A percentile compares a stretch with the other conserved stretches of the same genome.
Evolutionary conservation across 2,329 filamentous ascomycete species (phyloP).

Genomic region (Cordyceps cateniannulata): DNA sequence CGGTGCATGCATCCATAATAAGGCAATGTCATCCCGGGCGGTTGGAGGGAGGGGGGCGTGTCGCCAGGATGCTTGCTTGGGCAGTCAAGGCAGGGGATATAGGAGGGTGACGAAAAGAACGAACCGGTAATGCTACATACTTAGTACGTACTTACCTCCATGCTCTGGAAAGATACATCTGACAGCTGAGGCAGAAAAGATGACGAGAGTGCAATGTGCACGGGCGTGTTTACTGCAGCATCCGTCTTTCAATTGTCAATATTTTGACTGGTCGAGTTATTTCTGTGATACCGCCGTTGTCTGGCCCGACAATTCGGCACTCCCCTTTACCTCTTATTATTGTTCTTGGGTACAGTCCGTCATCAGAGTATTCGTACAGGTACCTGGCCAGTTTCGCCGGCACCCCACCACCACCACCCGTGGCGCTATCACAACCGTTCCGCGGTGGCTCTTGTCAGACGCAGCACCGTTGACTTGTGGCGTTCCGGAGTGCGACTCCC

Average conservation of each 20-base stretch:
- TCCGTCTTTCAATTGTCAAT: too few species aligned
- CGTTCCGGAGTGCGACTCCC: conserved; percentile 12
- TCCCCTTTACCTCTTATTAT: not conserved
- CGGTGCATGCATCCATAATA: not conserved
- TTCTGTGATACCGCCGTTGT: not conserved
- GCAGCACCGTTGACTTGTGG: conserved; percentile 15
- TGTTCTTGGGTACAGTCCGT: too few species aligned
- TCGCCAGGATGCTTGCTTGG: not conserved
- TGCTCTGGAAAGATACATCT: too few species aligned
- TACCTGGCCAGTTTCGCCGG: not conserved
- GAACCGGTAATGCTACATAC: too few species aligned
- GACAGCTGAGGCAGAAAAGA: too few species aligned
- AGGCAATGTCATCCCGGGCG: not conserved
- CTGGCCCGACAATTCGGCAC: not conserved
- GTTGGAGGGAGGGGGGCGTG: not conserved
- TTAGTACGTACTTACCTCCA: too few species aligned
- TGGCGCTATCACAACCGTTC: conserved; percentile 7
- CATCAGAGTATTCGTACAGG: too few species aligned
- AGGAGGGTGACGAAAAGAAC: too few species aligned
- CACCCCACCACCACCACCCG: not conserved
- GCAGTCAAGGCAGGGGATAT: too few species aligned
- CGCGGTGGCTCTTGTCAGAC: conserved; percentile 9
- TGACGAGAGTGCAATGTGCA: too few species aligned
- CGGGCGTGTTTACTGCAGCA: too few species aligned
- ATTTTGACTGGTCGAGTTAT: too few species aligned